Evolutionary conservation across 2,329 filamentous ascomycete genomes (phyloP).

Genomic region (Lojkania enalia): DNA sequence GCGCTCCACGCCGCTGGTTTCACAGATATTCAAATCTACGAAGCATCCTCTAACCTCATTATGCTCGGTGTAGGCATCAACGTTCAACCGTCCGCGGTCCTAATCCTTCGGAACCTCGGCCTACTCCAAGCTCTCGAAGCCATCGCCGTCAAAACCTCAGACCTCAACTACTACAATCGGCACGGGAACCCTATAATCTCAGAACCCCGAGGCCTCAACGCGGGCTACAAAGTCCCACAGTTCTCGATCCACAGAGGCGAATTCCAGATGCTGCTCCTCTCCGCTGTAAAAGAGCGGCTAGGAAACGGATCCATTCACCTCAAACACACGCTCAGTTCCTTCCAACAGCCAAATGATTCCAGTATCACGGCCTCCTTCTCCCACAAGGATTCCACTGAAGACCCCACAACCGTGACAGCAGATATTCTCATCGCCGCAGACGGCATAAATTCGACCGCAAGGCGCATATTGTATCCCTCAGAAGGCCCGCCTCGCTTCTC

Average conservation of each 20-base stretch:
- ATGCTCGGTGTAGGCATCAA: slow-evolving; percentile 54
- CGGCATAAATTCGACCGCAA: slow-evolving; percentile 51
- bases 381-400: slow-evolving; percentile 31
- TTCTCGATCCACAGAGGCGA: slow-evolving; percentile 53
- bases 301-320: slow-evolving; percentile 46
- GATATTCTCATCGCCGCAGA: slow-evolving; percentile 49
- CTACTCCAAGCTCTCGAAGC: slow-evolving; percentile 46
- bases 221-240: slow-evolving; percentile 51
- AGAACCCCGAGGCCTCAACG: slow-evolving; percentile 47
- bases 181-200: slow-evolving; percentile 50
- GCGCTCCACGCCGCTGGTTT: slow-evolving; percentile 71
- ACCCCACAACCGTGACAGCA: slow-evolving; percentile 34
- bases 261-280: slow-evolving; percentile 50
- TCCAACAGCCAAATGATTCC: slow-evolving; percentile 37
- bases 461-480: slow-evolving; percentile 47
- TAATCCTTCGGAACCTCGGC: slow-evolving; percentile 51
- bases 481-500: slow-evolving; percentile 52
- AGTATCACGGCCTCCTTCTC: slow-evolving; percentile 47
- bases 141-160: slow-evolving; percentile 48
- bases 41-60: slow-evolving; percentile 47
- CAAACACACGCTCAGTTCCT: slow-evolving; percentile 44
- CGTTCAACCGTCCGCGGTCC: slow-evolving; percentile 51
- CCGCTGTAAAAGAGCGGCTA: slow-evolving; percentile 47
- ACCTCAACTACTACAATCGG: slow-evolving; percentile 52
- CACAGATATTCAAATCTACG: slow-evolving; percentile 50